Base-by-base conservation (phyloP, 441 rosid genomes). In the Mallotus japonicus region DNA sequence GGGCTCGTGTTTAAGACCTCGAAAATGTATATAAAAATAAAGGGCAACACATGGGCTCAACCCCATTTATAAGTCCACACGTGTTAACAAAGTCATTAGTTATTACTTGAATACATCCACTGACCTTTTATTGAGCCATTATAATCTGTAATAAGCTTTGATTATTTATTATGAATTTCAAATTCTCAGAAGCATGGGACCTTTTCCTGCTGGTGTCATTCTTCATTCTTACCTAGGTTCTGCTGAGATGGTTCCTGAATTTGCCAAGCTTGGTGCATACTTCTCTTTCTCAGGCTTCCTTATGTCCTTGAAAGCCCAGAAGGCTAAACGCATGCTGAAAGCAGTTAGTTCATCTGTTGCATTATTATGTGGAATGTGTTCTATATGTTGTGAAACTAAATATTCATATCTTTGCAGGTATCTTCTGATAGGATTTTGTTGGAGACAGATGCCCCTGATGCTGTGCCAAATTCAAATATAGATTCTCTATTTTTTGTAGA, bases 401-500 rank as follows among this genome's bases (percentile, higher is more conserved):
- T 37, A 37, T 6, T 37, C 40, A 37, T 37, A 37, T 37, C 55
- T 69, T 73, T 83, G 73, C 86, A 93, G 95, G 86, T 93, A 73
- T 78, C 97, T 73, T 78, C 70, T 17, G 94, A 91, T 59, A 89
- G 94, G 83, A 89, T 95, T 73, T 84, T 91, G 75, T 75, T 95
- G 75, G 99, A 93, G 82, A 88, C 99, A 17, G 99, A 95, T 81
- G 90, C 97, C 20, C 98, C 99, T 1, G 99, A 93, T 80, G 98
- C 93, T 20, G 22, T 91, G 62, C 99, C 99, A 40, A 86, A 77
- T 69, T 68, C 78, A 57, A 81, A 83, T 67, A 74, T 73, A 19
- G 81, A 84, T 65, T 81, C 79, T 69, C 83, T 91, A 10, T 78
- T 81, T 86, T 74, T 83, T 61, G 87, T 91, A 20, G 88, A 83